Conservation (phyloP, 2,329 filamentous ascomycete genomes). For the Botrytis cinerea region DNA sequence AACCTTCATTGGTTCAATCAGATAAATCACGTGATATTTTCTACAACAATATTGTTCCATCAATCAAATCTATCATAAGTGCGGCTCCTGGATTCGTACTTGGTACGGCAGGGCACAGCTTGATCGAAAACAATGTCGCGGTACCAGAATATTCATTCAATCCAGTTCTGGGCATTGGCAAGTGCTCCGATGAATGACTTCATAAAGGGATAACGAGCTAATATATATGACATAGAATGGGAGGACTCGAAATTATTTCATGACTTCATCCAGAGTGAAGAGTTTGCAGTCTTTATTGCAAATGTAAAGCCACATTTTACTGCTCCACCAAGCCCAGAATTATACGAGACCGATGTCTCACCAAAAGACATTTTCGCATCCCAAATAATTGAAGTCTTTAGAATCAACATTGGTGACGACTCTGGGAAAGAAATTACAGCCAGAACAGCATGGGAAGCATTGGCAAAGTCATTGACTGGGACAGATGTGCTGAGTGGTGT, state of each 20-base stretch:
- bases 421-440: neutral
- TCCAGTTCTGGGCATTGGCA: neutral
- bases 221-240: constrained; percentile 6
- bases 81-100: neutral
- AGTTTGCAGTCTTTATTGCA: neutral
- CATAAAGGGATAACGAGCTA: neutral
- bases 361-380: constrained; percentile 12
- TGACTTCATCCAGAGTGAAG: neutral
- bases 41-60: neutral
- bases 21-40: neutral
- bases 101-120: neutral
- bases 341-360: constrained; percentile 11
- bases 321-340: neutral
- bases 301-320: neutral
- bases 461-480: neutral
- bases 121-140: neutral
- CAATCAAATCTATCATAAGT: neutral
- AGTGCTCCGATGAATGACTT: too few relatives aligned
- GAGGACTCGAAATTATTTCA: neutral
- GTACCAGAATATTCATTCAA: neutral
- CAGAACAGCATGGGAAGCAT: neutral
- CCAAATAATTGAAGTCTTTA: constrained; percentile 6
- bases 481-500: constrained; percentile 1
- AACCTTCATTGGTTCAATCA: neutral
- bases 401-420: constrained; percentile 6